These are phyloP conservation scores for Aspergillus luchuensis DNA, from an alignment of 2,329 filamentous ascomycete species.

Conservation along the genomic window DNA sequence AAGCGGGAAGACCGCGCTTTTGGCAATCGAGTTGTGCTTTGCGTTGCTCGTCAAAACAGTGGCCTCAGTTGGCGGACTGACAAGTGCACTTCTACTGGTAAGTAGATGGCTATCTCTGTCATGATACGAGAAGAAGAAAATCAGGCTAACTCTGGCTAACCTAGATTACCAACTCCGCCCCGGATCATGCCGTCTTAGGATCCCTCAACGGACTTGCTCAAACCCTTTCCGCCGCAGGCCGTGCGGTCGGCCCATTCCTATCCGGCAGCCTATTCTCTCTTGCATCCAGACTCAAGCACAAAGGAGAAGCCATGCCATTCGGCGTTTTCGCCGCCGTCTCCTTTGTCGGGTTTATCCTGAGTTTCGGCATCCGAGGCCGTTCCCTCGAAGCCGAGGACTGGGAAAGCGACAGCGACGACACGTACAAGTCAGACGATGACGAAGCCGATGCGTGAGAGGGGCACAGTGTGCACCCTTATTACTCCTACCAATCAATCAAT, in stretches of 20 bases:
- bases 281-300: slow-evolving; percentile 70
- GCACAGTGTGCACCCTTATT: background rate
- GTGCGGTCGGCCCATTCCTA: slow-evolving; percentile 83
- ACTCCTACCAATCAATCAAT: background rate
- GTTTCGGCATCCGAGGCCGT: slow-evolving; percentile 72
- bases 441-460: slow-evolving; percentile 18
- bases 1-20: slow-evolving; percentile 65
- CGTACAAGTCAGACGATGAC: slow-evolving; percentile 51
- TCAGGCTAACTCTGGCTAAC: background rate
- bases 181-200: slow-evolving; percentile 80
- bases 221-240: slow-evolving; percentile 85
- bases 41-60: slow-evolving; percentile 88
- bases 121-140: background rate
- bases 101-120: slow-evolving; percentile 34
- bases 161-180: slow-evolving; percentile 90
- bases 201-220: slow-evolving; percentile 93
- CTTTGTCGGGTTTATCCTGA: slow-evolving; percentile 76
- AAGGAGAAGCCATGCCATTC: slow-evolving; percentile 84
- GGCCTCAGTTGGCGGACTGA: slow-evolving; percentile 83
- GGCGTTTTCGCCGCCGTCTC: slow-evolving; percentile 83
- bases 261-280: slow-evolving; percentile 85
- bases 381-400: slow-evolving; percentile 62
- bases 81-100: slow-evolving; percentile 84
- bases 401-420: slow-evolving; percentile 46
- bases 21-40: slow-evolving; percentile 78